Evolutionary conservation across 441 rosid genomes (phyloP).

Genomic region (Viola pubescens): DNA sequence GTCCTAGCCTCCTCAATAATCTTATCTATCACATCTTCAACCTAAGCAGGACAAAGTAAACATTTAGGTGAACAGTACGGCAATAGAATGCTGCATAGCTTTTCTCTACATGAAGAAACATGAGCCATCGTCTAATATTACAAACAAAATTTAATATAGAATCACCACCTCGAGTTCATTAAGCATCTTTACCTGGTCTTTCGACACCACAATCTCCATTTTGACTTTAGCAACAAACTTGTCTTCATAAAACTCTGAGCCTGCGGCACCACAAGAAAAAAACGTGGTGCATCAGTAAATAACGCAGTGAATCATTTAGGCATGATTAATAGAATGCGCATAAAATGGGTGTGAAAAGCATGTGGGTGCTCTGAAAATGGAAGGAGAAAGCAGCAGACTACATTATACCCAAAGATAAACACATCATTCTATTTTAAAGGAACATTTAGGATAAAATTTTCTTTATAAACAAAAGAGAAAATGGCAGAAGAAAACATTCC

Average conservation of each 20-base stretch:
- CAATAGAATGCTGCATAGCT: neutral
- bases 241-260: conserved; percentile 90
- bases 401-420: neutral
- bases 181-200: conserved; percentile 53
- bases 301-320: neutral
- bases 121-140: neutral
- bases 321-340: neutral
- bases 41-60: conserved; percentile 29
- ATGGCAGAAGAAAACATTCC: neutral
- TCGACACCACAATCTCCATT: conserved; percentile 80
- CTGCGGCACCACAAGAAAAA: conserved; percentile 24
- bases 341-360: neutral
- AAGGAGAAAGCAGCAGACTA: neutral
- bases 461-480: no score
- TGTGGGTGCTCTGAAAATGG: no score
- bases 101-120: neutral
- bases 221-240: conserved; percentile 82
- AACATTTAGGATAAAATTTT: neutral
- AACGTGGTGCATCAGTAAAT: neutral
- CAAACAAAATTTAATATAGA: neutral
- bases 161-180: conserved; percentile 6
- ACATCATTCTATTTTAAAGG: neutral
- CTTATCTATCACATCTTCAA: conserved; percentile 65
- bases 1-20: conserved; percentile 73
- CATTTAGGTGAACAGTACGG: neutral